These are phyloP conservation scores for Pestalotiopsis sp. DNA, from an alignment of 2,329 filamentous ascomycete species.

Conservation along the genomic window DNA sequence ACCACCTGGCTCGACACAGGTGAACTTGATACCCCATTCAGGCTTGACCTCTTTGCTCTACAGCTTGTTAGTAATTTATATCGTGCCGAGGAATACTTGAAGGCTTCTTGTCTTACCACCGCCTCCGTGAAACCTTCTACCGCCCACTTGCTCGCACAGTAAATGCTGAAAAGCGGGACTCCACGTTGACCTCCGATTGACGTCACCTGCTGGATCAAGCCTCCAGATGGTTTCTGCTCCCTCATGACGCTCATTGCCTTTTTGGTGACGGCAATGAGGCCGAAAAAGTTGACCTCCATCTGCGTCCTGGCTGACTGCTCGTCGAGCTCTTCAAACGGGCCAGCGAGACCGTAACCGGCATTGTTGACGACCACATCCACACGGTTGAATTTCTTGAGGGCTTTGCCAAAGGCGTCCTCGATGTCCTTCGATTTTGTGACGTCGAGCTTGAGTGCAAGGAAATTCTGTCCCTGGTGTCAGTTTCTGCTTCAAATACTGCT, in stretches of 20 bases:
- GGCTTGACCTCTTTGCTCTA: conserved; percentile 23
- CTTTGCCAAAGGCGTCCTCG: conserved; percentile 33
- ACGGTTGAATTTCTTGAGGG: conserved; percentile 37
- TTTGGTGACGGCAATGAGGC: conserved; percentile 40
- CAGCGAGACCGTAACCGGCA: conserved; percentile 31
- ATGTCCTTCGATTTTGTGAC: conserved; percentile 44
- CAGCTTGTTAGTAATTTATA: background rate
- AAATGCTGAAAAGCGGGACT: conserved; percentile 16
- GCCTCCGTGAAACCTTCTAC: conserved; percentile 23
- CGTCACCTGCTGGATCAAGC: conserved; percentile 10
- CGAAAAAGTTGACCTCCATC: conserved; percentile 48
- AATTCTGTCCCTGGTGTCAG: background rate
- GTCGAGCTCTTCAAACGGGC: conserved; percentile 31
- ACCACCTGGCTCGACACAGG: conserved; percentile 22
- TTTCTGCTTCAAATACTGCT: too few relatives aligned
- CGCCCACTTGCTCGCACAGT: conserved; percentile 24
- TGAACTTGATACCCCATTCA: conserved; percentile 26
- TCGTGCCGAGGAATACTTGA: too few relatives aligned
- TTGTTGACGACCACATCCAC: conserved; percentile 37
- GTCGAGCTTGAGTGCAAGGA: conserved; percentile 39
- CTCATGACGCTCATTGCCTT: conserved; percentile 40
- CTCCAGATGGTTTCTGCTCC: conserved; percentile 27
- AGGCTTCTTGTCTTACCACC: background rate
- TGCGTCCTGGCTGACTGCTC: conserved; percentile 20
- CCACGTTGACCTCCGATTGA: conserved; percentile 6